Conservation (phyloP, 768 basidiomycete species). For the Rubroboletus pulcherrimus region DNA sequence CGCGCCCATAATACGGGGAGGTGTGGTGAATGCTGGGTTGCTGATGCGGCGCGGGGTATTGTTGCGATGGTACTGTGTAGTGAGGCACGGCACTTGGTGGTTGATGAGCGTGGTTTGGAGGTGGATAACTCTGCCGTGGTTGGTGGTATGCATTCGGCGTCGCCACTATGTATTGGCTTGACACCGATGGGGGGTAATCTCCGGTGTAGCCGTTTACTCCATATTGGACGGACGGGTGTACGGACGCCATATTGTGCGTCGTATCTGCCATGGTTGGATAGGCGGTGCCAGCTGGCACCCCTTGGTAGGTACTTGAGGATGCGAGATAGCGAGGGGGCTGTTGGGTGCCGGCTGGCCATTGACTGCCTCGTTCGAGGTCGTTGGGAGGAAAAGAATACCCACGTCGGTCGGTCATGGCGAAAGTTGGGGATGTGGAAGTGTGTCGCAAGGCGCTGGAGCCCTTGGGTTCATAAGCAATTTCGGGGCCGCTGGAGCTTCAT, state of each 20-base stretch:
- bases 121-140: conserved; percentile 26
- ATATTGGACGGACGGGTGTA: conserved; percentile 22
- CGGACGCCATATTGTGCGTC: conserved; percentile 19
- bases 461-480: conserved; percentile 34
- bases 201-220: conserved; percentile 20
- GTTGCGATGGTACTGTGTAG: conserved; percentile 26
- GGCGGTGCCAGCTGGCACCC: conserved; percentile 4
- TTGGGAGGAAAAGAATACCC: conserved; percentile 24
- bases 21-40: conserved; percentile 20
- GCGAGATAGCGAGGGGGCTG: conserved; percentile 25
- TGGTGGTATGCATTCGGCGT: conserved; percentile 20
- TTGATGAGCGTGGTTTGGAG: conserved; percentile 27
- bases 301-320: conserved; percentile 21
- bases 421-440: conserved; percentile 1
- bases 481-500: conserved; percentile 29
- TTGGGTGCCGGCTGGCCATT: conserved; percentile 23
- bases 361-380: conserved; percentile 18
- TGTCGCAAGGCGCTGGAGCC: conserved; percentile 6
- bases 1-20: conserved; percentile 36
- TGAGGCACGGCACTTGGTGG: conserved; percentile 34
- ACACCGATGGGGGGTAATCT: conserved; percentile 11
- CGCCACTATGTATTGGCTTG: conserved; percentile 20
- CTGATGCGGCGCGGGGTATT: conserved; percentile 28
- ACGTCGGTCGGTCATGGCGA: conserved; percentile 29
- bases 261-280: conserved; percentile 18